A percentile compares a stretch with the other conserved stretches of the same genome.
Conservation (phyloP, 768 basidiomycete genomes). For the Chalciporus piperatus region DNA sequence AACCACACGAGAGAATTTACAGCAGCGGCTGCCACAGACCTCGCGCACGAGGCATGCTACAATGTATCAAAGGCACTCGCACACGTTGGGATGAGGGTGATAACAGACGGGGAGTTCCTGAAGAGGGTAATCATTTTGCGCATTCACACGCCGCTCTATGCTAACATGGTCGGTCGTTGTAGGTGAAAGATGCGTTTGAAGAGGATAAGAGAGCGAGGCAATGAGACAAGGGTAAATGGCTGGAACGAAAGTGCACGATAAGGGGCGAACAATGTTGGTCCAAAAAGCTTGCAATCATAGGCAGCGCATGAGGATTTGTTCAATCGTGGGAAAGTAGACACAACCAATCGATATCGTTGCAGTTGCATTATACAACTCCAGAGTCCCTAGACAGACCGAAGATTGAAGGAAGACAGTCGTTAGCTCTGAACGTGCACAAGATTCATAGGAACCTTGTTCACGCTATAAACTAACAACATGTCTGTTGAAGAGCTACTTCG, state of each 20-base stretch:
- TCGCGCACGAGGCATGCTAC: constrained; percentile 65
- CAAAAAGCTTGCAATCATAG: no score
- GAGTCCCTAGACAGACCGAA: no score
- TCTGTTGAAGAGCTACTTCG: no score
- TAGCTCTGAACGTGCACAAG: no score
- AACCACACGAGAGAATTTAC: constrained; percentile 75
- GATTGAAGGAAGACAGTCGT: no score
- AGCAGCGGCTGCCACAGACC: constrained; percentile 55
- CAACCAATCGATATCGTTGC: no score
- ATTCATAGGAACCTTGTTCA: no score
- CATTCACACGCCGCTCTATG: no score
- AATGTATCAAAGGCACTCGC: constrained; percentile 71
- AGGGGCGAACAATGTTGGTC: constrained; percentile 4
- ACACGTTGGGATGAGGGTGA: constrained; percentile 60
- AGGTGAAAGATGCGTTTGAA: constrained; percentile 52
- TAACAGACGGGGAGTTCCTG: constrained; percentile 67
- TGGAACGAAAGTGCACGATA: neutral
- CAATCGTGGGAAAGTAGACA: no score
- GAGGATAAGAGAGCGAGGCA: constrained; percentile 35
- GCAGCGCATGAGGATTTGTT: no score
- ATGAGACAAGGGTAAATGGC: neutral
- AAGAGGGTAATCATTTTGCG: constrained; percentile 38
- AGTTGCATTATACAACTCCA: no score
- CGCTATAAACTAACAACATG: constrained; percentile 9
- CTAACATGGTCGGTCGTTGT: neutral